Conservation (phyloP, 2,329 filamentous ascomycete genomes). For the Nothophaeocryptopus gaeumannii region DNA sequence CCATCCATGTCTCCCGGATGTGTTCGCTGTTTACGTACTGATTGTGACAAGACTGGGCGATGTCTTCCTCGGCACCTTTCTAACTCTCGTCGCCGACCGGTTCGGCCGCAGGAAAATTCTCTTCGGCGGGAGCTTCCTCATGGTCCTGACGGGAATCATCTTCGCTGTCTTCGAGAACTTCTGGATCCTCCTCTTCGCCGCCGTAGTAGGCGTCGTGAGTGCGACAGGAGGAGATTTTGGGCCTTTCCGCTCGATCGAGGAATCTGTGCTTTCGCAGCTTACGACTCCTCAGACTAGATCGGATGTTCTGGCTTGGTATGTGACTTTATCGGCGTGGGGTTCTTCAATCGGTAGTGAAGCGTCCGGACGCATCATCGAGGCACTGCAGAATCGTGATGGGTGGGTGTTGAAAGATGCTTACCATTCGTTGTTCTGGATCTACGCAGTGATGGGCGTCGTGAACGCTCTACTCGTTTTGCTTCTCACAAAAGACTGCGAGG, state of each 20-base stretch:
- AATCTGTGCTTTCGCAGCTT: conserved; percentile 61
- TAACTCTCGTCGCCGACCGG: conserved; percentile 35
- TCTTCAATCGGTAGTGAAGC: conserved; percentile 54
- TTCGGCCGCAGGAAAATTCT: conserved; percentile 34
- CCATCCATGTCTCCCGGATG: not conserved
- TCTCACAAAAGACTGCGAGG: conserved; percentile 53
- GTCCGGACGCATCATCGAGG: conserved; percentile 53
- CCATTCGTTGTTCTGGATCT: conserved; percentile 59
- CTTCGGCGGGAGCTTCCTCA: conserved; percentile 31
- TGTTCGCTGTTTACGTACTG: not conserved
- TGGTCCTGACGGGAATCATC: conserved; percentile 31
- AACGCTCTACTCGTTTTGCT: conserved; percentile 49
- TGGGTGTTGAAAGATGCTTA: conserved; percentile 55
- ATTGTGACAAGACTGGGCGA: conserved; percentile 28
- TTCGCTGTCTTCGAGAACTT: conserved; percentile 35
- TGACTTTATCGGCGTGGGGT: conserved; percentile 56
- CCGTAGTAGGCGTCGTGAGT: conserved; percentile 34
- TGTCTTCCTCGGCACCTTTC: conserved; percentile 34
- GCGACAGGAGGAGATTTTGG: conserved; percentile 61
- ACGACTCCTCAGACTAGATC: conserved; percentile 54
- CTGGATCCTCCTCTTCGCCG: conserved; percentile 34
- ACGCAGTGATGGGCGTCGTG: conserved; percentile 54
- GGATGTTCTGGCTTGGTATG: conserved; percentile 67
- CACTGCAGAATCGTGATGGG: conserved; percentile 43
- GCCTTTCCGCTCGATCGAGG: conserved; percentile 65